Percentiles rank a stretch among this genome's conserved stretches.
Evolutionary conservation across 176 grass and related monocot genomes (phyloP).

Genomic region (Oryza meridionalis): DNA sequence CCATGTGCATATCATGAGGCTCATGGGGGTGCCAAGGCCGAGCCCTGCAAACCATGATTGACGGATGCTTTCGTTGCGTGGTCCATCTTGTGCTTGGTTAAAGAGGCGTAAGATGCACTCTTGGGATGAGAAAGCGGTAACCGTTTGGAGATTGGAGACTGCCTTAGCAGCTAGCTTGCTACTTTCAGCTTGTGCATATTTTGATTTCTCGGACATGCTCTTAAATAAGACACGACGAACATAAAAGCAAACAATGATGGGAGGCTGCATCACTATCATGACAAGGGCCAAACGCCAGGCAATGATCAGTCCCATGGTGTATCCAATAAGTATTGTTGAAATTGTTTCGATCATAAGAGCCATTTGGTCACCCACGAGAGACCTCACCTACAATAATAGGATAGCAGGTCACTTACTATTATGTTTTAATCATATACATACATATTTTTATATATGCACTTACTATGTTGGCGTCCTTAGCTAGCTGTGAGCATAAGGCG

Average conservation of each 20-base stretch:
- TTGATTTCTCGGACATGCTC: slow-evolving; percentile 77
- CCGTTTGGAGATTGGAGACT: slow-evolving; percentile 82
- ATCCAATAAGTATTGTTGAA: slow-evolving; percentile 75
- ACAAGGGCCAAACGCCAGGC: slow-evolving; percentile 84
- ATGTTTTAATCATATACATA: neutral
- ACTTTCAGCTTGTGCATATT: slow-evolving; percentile 75
- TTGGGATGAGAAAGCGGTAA: slow-evolving; percentile 96
- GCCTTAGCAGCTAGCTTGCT: slow-evolving; percentile 92
- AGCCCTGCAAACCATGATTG: slow-evolving; percentile 91
- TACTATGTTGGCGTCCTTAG: slow-evolving; percentile 91
- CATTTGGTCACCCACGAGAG: slow-evolving; percentile 88
- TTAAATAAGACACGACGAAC: slow-evolving; percentile 78
- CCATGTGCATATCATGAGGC: slow-evolving; percentile 79
- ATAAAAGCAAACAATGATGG: slow-evolving; percentile 92
- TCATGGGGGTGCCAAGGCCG: slow-evolving; percentile 79
- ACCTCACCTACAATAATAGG: slow-evolving; percentile 64
- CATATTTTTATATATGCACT: slow-evolving; percentile 28
- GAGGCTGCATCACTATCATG: slow-evolving; percentile 88
- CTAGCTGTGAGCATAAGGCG: slow-evolving; percentile 86
- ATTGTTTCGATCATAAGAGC: slow-evolving; percentile 83
- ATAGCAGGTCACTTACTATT: slow-evolving; percentile 23
- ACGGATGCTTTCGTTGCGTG: slow-evolving; percentile 71
- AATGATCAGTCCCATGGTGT: slow-evolving; percentile 90
- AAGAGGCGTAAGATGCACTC: slow-evolving; percentile 77
- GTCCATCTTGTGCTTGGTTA: slow-evolving; percentile 64